phyloP scores from a whole-genome alignment of 208 protist genomes.

The Kentomonas sorsogonicus region DNA sequence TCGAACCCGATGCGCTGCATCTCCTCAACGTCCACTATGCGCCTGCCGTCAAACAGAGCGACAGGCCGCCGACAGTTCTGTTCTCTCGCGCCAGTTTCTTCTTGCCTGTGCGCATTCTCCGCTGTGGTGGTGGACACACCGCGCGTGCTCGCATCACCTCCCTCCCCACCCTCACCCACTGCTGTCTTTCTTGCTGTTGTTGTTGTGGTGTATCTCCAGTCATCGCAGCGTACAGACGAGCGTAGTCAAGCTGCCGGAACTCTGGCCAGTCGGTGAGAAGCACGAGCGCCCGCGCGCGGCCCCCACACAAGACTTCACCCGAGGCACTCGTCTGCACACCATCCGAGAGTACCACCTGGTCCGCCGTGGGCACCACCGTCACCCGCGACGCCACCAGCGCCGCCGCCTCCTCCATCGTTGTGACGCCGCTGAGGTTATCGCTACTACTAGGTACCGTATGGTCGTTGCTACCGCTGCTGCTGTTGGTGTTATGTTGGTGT shows the following conservation, averaged over 20 bases:
- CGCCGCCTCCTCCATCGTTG: conserved; percentile 2
- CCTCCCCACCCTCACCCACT: too few species aligned
- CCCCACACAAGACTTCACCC: too few species aligned
- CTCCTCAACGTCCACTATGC: conserved; percentile 66
- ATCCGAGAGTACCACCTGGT: conserved; percentile 78
- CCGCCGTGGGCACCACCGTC: conserved; percentile 30
- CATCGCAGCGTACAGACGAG: conserved; percentile 88
- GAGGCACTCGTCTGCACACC: too few species aligned
- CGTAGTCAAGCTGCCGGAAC: conserved; percentile 89
- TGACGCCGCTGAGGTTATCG: background rate
- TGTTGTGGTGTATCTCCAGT: too few species aligned
- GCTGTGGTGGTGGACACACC: too few species aligned
- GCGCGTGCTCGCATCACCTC: too few species aligned
- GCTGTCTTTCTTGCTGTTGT: too few species aligned
- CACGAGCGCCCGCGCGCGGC: conserved; percentile 84
- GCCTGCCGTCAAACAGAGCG: conserved; percentile 95
- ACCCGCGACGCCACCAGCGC: conserved; percentile 24
- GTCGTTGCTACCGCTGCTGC: background rate
- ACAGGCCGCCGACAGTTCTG: conserved; percentile 93
- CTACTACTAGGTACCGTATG: background rate
- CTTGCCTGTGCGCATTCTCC: too few species aligned
- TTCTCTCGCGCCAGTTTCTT: too few species aligned
- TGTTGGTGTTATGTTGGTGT: conserved; percentile 1
- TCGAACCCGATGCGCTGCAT: conserved; percentile 88
- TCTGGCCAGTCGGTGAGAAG: conserved; percentile 98